Evolutionary conservation across 495 filamentous ascomycete genomes (phyloP).

Genomic region (Xylaria intraflava): DNA sequence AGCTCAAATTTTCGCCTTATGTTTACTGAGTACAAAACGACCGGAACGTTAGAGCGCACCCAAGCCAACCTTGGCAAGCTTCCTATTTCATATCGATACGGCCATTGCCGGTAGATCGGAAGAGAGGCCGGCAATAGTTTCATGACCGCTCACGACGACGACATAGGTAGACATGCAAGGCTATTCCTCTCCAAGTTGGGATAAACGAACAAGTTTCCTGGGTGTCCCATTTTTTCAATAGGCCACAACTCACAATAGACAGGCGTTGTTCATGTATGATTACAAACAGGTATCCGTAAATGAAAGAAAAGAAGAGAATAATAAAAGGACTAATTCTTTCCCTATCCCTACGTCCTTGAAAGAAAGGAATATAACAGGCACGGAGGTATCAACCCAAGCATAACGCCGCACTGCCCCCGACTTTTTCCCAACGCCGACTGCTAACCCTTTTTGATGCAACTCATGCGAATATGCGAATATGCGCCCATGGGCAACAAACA

Average conservation of each 20-base stretch:
- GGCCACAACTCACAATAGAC: neutral
- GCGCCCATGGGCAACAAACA: neutral
- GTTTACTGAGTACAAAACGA: no score
- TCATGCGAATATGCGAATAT: neutral
- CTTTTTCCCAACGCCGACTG: constrained; percentile 1
- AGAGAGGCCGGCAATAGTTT: no score
- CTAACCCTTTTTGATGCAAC: neutral
- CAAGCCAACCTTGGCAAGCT: no score
- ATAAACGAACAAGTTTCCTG: no score
- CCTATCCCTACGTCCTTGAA: neutral
- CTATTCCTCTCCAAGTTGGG: no score
- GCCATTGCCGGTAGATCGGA: no score
- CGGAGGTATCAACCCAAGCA: neutral
- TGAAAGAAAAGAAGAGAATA: neutral
- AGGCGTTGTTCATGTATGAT: neutral
- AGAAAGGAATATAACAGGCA: neutral
- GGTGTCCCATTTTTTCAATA: no score
- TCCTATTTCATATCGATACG: no score
- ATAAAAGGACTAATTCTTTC: neutral
- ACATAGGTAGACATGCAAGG: no score
- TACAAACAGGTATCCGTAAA: constrained; percentile 6
- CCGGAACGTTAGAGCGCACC: no score
- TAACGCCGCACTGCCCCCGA: constrained; percentile 1
- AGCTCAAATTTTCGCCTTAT: no score
- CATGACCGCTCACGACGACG: no score